These are phyloP conservation scores for Skeletonema costatum DNA, from an alignment of 108 stramenopile species.

Conservation along the genomic window DNA sequence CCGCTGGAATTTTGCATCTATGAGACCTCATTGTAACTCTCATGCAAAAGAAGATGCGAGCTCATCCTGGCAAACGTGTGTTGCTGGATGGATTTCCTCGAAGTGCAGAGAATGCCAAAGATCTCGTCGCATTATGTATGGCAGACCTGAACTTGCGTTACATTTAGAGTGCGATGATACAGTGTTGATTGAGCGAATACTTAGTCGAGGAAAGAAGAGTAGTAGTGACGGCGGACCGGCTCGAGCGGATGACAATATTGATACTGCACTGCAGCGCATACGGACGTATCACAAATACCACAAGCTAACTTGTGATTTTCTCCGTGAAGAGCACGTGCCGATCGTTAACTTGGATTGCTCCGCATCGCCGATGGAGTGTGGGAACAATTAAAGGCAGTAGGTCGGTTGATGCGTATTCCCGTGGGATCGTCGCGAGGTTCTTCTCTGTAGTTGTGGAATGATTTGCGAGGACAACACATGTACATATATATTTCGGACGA, in stretches of 20 bases:
- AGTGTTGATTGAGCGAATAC: constrained; percentile 75
- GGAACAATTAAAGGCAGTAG: constrained; percentile 77
- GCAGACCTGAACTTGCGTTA: constrained; percentile 77
- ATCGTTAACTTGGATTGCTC: constrained; percentile 86
- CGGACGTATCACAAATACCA: constrained; percentile 83
- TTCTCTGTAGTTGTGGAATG: neutral
- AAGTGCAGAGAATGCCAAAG: constrained; percentile 69
- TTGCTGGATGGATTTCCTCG: constrained; percentile 93
- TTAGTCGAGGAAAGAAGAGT: constrained; percentile 60
- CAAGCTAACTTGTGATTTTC: constrained; percentile 70
- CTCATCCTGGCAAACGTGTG: constrained; percentile 79
- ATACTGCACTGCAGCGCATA: constrained; percentile 76
- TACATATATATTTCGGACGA: neutral
- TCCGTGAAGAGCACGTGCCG: constrained; percentile 78
- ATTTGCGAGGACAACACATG: neutral
- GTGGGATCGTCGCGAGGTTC: neutral
- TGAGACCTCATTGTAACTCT: constrained; percentile 83
- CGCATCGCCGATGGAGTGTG: constrained; percentile 73
- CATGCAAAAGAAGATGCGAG: constrained; percentile 79
- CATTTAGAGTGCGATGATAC: constrained; percentile 84
- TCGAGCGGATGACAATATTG: constrained; percentile 81
- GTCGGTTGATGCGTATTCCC: constrained; percentile 11
- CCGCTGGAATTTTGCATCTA: too few relatives aligned
- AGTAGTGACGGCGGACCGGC: neutral
- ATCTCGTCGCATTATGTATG: constrained; percentile 76